phyloP scores from a whole-genome alignment of 306 rosid genomes.

The Ormosia semicastrata region DNA sequence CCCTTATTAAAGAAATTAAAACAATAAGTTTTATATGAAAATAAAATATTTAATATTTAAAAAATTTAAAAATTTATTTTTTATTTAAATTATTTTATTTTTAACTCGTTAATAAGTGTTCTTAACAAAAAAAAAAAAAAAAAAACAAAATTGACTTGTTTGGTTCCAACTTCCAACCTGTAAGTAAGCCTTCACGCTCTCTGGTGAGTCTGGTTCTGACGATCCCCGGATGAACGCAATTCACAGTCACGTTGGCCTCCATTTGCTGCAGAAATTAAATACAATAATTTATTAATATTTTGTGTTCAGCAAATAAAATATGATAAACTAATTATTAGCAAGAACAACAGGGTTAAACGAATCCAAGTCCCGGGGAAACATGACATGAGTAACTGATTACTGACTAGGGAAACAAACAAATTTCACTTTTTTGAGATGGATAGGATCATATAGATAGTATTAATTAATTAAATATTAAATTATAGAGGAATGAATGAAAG shows the following conservation, averaged over 20 bases:
- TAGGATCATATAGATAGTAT: neutral
- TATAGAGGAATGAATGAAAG: neutral
- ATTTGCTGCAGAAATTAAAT: slow-evolving; percentile 48
- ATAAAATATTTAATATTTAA: too few species aligned
- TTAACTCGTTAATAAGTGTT: too few species aligned
- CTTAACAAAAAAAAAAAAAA: neutral
- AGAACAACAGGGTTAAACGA: slow-evolving; percentile 12
- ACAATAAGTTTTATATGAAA: neutral
- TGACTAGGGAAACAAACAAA: slow-evolving; percentile 41
- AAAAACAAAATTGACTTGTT: neutral
- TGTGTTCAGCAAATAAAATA: neutral
- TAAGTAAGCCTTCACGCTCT: slow-evolving; percentile 85
- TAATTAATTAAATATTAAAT: neutral
- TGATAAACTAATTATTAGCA: neutral
- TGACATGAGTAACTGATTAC: neutral
- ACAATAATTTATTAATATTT: neutral
- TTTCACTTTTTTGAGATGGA: slow-evolving; percentile 15
- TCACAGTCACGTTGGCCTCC: slow-evolving; percentile 78
- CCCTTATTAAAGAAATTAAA: neutral
- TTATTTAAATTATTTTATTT: too few species aligned
- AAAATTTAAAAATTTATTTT: too few species aligned
- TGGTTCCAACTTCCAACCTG: slow-evolving; percentile 56
- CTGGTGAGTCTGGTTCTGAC: slow-evolving; percentile 88
- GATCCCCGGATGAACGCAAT: slow-evolving; percentile 92
- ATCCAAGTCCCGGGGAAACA: slow-evolving; percentile 18